Conservation (phyloP, 1,284 basidiomycete genomes). For the Ceraceosorus guamensis region DNA sequence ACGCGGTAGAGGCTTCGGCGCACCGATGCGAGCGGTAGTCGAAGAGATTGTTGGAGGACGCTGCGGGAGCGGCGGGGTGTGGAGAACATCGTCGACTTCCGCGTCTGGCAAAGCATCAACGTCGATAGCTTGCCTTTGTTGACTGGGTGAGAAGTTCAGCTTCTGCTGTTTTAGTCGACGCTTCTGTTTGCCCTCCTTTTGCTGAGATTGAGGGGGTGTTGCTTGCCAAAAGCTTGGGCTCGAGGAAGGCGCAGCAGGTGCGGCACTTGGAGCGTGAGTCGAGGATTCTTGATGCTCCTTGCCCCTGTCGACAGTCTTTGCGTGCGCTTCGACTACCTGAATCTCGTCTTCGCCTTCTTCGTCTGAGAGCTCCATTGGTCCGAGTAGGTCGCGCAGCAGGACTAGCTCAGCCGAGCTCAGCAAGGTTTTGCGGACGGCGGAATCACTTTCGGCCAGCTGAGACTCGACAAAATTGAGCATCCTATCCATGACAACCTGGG, state of each 20-base stretch:
- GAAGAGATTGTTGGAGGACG: too few species aligned
- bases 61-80: constrained; percentile 5
- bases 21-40: too few species aligned
- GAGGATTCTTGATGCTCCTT: neutral
- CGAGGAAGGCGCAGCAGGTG: too few species aligned
- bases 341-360: constrained; percentile 19
- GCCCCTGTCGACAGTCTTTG: neutral
- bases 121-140: constrained; percentile 23
- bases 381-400: constrained; percentile 27
- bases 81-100: too few species aligned
- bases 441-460: constrained; percentile 32
- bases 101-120: constrained; percentile 18
- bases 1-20: too few species aligned
- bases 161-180: constrained; percentile 32
- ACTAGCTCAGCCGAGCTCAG: constrained; percentile 32
- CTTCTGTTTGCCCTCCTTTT: neutral
- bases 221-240: neutral
- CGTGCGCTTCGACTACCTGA: neutral
- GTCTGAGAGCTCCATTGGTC: constrained; percentile 28
- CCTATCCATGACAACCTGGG: constrained; percentile 20
- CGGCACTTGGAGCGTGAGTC: too few species aligned
- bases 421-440: constrained; percentile 26
- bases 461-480: constrained; percentile 37
- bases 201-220: neutral
- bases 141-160: constrained; percentile 28